Conservation (phyloP, 1,284 basidiomycete genomes). For the Moesziomyces globuligerus region DNA sequence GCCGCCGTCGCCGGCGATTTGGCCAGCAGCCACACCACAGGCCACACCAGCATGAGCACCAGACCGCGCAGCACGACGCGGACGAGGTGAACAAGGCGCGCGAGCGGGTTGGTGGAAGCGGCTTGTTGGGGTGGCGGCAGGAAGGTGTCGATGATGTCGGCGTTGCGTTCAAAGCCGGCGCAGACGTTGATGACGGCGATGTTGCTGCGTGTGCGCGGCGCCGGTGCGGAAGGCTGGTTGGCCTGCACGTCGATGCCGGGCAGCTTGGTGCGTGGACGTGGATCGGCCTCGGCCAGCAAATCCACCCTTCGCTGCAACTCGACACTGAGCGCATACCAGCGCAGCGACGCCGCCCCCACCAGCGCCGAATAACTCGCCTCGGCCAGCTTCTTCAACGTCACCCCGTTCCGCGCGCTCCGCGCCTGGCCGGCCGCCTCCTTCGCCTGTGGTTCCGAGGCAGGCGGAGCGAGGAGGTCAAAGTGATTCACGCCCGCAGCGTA, state of each 20-base stretch:
- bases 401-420: too few relatives aligned
- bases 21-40: constrained; percentile 49
- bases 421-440: too few relatives aligned
- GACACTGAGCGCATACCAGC: constrained; percentile 47
- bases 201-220: constrained; percentile 31
- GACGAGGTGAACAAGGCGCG: not conserved
- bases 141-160: constrained; percentile 43
- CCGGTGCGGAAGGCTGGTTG: constrained; percentile 1
- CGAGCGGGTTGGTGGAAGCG: not conserved
- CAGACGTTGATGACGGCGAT: constrained; percentile 59
- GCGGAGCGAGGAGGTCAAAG: constrained; percentile 29
- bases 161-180: constrained; percentile 59
- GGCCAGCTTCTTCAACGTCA: constrained; percentile 5
- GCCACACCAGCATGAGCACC: constrained; percentile 30
- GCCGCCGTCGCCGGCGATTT: constrained; percentile 47
- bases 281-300: constrained; percentile 55
- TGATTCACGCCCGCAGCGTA: constrained; percentile 54
- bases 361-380: constrained; percentile 21
- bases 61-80: constrained; percentile 6
- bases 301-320: constrained; percentile 59
- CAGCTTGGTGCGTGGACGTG: constrained; percentile 49
- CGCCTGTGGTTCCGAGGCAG: not conserved
- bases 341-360: constrained; percentile 42
- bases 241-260: constrained; percentile 48
- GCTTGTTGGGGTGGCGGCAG: constrained; percentile 12